Conservation (phyloP, 345 rosid species). For the Populus deltoides region DNA sequence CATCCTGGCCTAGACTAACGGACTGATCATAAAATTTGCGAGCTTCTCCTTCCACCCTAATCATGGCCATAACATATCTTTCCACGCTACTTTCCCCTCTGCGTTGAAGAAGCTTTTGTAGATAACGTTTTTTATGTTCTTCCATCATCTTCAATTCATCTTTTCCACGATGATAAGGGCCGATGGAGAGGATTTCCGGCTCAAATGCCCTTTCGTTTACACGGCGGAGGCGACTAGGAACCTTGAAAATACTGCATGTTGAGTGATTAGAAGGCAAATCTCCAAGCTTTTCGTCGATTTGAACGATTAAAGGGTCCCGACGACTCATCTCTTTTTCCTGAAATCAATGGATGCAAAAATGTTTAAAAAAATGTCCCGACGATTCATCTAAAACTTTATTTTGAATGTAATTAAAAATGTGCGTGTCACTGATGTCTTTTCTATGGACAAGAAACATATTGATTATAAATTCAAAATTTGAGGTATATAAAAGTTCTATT, state of each 20-base stretch:
- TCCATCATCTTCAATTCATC: slow-evolving; percentile 15
- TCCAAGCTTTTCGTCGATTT: background rate
- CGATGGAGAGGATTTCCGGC: slow-evolving; percentile 8
- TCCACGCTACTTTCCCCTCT: background rate
- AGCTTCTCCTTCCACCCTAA: slow-evolving; percentile 24
- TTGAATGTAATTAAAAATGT: too few relatives aligned
- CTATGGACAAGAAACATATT: too few relatives aligned
- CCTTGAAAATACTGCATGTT: background rate
- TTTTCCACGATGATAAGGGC: slow-evolving; percentile 6
- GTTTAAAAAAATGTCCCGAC: too few relatives aligned
- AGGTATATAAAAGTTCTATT: too few relatives aligned
- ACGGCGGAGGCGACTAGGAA: background rate
- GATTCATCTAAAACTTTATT: too few relatives aligned
- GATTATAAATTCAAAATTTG: too few relatives aligned
- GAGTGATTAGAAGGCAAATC: background rate
- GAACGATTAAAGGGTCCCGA: background rate
- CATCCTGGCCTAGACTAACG: background rate
- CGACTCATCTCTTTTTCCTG: background rate
- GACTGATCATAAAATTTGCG: slow-evolving; percentile 16
- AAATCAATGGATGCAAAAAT: background rate
- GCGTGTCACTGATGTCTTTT: too few relatives aligned
- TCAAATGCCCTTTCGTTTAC: slow-evolving; percentile 5
- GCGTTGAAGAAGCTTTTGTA: background rate
- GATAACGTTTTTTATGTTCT: slow-evolving; percentile 5
- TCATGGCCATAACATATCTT: background rate